A percentile compares a stretch with the other conserved stretches of the same genome.
Evolutionary conservation across 192 early-diverging fungal genomes (phyloP).

Genomic region (Powellomyces hirtus): DNA sequence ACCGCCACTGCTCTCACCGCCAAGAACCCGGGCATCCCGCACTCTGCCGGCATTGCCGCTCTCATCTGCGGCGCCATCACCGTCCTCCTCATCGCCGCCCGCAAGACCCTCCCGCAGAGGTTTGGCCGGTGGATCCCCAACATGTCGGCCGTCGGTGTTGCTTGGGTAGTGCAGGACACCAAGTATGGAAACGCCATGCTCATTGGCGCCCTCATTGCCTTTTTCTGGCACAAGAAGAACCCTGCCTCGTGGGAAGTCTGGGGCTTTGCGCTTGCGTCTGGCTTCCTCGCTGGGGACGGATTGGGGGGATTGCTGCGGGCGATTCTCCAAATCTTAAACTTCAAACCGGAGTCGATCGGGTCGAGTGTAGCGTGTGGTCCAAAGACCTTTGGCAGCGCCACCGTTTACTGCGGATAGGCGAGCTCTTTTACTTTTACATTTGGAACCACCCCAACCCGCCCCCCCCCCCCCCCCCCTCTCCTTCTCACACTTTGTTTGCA

Average conservation of each 20-base stretch:
- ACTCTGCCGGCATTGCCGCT: conserved; percentile 36
- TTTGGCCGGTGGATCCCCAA: conserved; percentile 56
- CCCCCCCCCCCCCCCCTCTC: too few relatives aligned
- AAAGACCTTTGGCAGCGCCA: too few relatives aligned
- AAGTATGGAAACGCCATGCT: conserved; percentile 28
- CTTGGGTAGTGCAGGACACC: conserved; percentile 22
- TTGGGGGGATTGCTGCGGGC: conserved; percentile 32
- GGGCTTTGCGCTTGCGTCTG: conserved; percentile 35
- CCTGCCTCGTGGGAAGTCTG: conserved; percentile 30
- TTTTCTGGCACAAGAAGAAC: conserved; percentile 21
- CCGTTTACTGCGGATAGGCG: too few relatives aligned
- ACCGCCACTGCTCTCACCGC: conserved; percentile 23
- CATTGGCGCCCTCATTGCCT: conserved; percentile 24
- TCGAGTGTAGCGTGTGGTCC: too few relatives aligned
- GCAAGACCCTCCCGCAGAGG: conserved; percentile 46
- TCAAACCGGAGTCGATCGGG: too few relatives aligned
- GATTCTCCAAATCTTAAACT: conserved; percentile 17
- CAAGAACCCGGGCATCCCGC: conserved; percentile 36
- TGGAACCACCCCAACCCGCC: too few relatives aligned
- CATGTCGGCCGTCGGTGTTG: conserved; percentile 48
- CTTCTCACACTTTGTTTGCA: too few relatives aligned
- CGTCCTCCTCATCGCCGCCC: conserved; percentile 39
- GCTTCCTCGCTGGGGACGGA: conserved; percentile 42
- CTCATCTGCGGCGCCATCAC: conserved; percentile 41
- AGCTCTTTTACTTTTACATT: too few relatives aligned